Conservation (phyloP, 345 rosid species). For the Aquilaria malaccensis region DNA sequence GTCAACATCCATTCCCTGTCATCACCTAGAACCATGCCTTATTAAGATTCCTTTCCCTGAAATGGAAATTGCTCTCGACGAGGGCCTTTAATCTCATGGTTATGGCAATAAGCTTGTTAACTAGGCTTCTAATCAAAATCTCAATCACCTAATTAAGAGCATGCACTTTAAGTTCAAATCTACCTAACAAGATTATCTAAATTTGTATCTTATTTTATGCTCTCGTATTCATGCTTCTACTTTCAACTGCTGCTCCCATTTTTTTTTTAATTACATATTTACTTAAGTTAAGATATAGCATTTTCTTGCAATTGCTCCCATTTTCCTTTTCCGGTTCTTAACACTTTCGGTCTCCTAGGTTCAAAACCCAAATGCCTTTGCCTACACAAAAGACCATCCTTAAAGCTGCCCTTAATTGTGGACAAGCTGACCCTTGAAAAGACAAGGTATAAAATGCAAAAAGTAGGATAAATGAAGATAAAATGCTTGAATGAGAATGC, state of each 20-base stretch:
- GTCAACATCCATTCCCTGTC: constrained; percentile 93
- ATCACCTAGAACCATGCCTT: constrained; percentile 93
- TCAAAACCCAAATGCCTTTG: constrained; percentile 7
- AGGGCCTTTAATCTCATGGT: constrained; percentile 7
- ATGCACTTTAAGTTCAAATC: too few species aligned
- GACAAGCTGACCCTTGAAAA: constrained; percentile 3
- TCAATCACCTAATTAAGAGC: too few species aligned
- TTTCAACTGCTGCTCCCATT: too few species aligned
- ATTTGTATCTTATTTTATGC: too few species aligned
- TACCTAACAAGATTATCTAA: too few species aligned
- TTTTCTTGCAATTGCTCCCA: too few species aligned
- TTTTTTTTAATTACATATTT: too few species aligned
- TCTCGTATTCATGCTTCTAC: too few species aligned
- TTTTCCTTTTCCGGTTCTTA: background rate
- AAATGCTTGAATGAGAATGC: background rate
- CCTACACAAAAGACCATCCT: background rate
- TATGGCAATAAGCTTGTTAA: too few species aligned
- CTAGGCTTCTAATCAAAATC: too few species aligned
- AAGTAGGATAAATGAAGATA: background rate
- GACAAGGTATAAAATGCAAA: constrained; percentile 1
- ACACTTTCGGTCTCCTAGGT: constrained; percentile 16
- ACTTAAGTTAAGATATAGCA: too few species aligned
- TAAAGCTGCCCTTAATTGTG: background rate
- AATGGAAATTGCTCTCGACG: constrained; percentile 21
- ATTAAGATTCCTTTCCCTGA: constrained; percentile 68